Evolutionary conservation across 257 asterid species (phyloP), one percentile per base, ranked within the genome.

Genomic region (Fraxinus anomala): DNA sequence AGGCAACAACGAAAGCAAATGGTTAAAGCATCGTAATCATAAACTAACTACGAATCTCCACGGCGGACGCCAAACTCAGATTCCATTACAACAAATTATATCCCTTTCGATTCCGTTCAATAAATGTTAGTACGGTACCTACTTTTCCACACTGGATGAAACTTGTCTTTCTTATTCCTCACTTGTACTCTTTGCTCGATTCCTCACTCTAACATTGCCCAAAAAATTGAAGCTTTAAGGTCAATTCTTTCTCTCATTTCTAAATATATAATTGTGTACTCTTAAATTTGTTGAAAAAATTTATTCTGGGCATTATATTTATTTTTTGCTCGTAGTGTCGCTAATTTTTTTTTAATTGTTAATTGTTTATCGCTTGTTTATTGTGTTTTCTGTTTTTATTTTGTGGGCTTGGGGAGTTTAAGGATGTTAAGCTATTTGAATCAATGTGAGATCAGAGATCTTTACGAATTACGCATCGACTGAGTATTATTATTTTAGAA

Each of bases 1-100:
- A 77, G 81, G 72, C 70, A 37, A 39, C 40, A 66, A n/a, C 44
- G 70, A 70, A 79, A 79, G 33, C n/a, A 4, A 47, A 5, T n/a
- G 39, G 14, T 12, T 63, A 34, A 21, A 51, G 51, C 67, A 37
- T 68, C 80, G 73, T 84, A 85, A 66, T 51, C 68, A 71, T 56
- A 76, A 74, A 63, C 33, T 80, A 70, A 78, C 87, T 80, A 80
- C 87, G 76, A 86, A 75, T 77, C 87, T 88, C 89, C 86, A 80
- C 90, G 82, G 85, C 97, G 97, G 97, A 92, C 91, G 78, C 88
- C 87, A 92, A 85, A 81, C 77, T 65, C 71, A 8, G 23, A 81
- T 86, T 85, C 79, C 86, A 84, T 70, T 82, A 40, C 84, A 80
- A 70, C 84, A 85, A 76, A 75, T 76, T 84, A 75, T 70, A 79